Evolutionary conservation across 2,329 filamentous ascomycete species (phyloP).

Genomic region (Grosmannia penicillata): DNA sequence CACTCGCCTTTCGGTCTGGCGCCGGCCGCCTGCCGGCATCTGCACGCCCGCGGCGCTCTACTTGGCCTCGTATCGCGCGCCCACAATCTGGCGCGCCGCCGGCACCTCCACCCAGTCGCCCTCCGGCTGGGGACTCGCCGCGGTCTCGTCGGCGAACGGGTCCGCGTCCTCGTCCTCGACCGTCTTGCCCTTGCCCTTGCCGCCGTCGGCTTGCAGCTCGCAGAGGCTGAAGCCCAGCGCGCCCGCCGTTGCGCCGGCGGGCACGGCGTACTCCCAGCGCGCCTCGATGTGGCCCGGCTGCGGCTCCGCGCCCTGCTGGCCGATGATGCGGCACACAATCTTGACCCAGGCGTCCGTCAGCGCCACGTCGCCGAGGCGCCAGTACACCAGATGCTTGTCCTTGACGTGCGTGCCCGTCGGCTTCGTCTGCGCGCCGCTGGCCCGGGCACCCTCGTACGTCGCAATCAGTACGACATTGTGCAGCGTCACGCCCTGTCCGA

Average conservation of each 20-base stretch:
- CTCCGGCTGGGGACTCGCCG: conserved; percentile 14
- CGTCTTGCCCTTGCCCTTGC: conserved; percentile 37
- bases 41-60: no score
- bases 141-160: conserved; percentile 53
- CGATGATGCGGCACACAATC: conserved; percentile 64
- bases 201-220: conserved; percentile 25
- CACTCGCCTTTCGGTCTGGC: no score
- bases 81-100: conserved; percentile 51
- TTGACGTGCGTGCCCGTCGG: conserved; percentile 66
- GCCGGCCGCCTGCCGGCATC: no score
- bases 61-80: conserved; percentile 58
- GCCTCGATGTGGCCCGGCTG: conserved; percentile 64
- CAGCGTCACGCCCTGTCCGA: conserved; percentile 23
- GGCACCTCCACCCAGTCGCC: conserved; percentile 52
- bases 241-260: conserved; percentile 57
- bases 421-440: conserved; percentile 59
- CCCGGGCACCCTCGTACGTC: conserved; percentile 52
- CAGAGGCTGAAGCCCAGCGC: conserved; percentile 54
- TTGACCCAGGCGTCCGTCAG: conserved; percentile 44
- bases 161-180: conserved; percentile 34
- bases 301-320: conserved; percentile 15
- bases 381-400: conserved; percentile 65
- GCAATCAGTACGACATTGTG: conserved; percentile 65
- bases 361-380: conserved; percentile 59
- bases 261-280: conserved; percentile 24